Base-by-base conservation (phyloP, 208 protist species). In the Leishmania guyanensis region DNA sequence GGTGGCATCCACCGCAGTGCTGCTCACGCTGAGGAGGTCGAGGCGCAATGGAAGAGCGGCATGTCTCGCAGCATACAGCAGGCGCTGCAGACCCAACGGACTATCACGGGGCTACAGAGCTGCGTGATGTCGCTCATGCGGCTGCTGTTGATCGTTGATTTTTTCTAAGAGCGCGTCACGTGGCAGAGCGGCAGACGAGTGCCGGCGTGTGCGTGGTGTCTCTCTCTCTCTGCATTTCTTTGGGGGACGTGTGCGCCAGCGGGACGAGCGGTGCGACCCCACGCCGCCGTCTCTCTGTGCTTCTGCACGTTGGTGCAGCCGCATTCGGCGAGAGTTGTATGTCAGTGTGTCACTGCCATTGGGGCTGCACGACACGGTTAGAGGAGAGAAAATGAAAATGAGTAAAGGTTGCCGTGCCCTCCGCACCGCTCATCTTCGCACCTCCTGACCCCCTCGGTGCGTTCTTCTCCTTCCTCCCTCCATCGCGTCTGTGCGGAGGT, bases 61-160 rank as follows among this genome's bases (percentile, higher is more conserved):
- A 46, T 73, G 48, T 76, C 74, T 46, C 77, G 73, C 29, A 68
- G 58, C 65, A 20, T 77, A 9, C 69, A 80, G 60, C 73, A 81
- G 53, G 78, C 76, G 22, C 46, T 89, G 64, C 80, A 86, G 36
- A 43, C 58, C 5, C 83, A 89, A 70, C 87, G 86, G 33, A 79
- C 76, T 3, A 75, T 92, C 5, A 80, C 88, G 26, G 91, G 89
- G 4, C 80, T 95, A 48, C 89, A 95, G 91, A 93, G 91, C 56
- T 89, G 81, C 51, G 92, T 85, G 6, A 84, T 92, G 66, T 86
- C 91, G 1, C 75, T 94, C 39, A 94, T 94, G 90, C 89, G 89
- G 0, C 85, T 93, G 77, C 79, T 95, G 77, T 70, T 94, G 68
- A 82, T 96, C 0, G 76, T 96, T 1, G 92, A 96, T 66, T 95